A percentile compares a stretch with the other conserved stretches of the same genome.
phyloP scores from a whole-genome alignment of 2,329 filamentous ascomycete genomes.

The Aspergillus fijiensis region DNA sequence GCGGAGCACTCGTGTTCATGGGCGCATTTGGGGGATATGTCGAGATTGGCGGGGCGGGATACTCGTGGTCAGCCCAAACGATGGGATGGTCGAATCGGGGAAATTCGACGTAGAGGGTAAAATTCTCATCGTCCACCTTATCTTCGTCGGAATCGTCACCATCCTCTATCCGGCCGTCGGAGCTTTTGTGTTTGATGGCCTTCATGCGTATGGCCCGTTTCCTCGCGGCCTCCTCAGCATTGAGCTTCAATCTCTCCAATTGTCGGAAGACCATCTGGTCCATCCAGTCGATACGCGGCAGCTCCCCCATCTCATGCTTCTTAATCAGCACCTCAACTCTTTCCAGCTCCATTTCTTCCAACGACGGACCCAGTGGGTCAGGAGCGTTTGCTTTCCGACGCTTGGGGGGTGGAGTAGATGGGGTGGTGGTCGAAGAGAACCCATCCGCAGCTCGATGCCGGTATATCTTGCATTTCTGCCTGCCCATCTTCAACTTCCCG shows the following conservation, averaged over 20 bases:
- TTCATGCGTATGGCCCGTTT: slow-evolving; percentile 51
- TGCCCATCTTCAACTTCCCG: slow-evolving; percentile 84
- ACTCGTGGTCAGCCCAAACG: slow-evolving; percentile 92
- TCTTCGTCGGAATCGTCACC: slow-evolving; percentile 40
- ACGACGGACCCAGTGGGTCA: slow-evolving; percentile 51
- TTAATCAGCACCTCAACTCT: slow-evolving; percentile 88
- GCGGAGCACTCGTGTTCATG: slow-evolving; percentile 66
- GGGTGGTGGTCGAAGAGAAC: slow-evolving; percentile 74
- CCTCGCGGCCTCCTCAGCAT: slow-evolving; percentile 63
- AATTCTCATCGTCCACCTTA: slow-evolving; percentile 60
- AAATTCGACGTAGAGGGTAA: slow-evolving; percentile 85
- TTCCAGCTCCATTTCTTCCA: slow-evolving; percentile 81
- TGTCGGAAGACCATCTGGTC: slow-evolving; percentile 91
- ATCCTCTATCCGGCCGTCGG: slow-evolving; percentile 41
- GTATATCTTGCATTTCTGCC: slow-evolving; percentile 87
- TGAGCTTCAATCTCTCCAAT: slow-evolving; percentile 72
- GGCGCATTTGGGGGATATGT: slow-evolving; percentile 64
- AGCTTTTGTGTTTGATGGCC: slow-evolving; percentile 29
- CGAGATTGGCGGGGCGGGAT: slow-evolving; percentile 79
- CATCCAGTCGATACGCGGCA: slow-evolving; percentile 89
- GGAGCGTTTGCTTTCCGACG: slow-evolving; percentile 52
- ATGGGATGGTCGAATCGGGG: slow-evolving; percentile 94
- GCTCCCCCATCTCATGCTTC: slow-evolving; percentile 97
- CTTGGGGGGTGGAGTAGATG: slow-evolving; percentile 62
- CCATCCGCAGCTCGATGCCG: slow-evolving; percentile 82